Evolutionary conservation across 2,329 filamentous ascomycete genomes (phyloP).

Genomic region (Cladosporium sp.): DNA sequence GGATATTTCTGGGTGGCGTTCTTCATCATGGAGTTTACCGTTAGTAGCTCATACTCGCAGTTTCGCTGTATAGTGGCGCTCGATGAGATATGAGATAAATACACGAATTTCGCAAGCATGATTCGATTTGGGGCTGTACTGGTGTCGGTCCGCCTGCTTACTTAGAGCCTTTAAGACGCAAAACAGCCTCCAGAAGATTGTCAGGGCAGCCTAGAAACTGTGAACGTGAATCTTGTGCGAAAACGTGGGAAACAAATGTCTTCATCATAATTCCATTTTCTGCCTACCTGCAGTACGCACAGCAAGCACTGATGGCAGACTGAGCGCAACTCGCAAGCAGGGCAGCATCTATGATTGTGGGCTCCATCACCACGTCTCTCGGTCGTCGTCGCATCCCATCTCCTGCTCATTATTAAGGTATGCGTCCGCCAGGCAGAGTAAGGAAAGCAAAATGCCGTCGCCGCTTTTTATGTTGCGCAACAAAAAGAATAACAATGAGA

Average conservation of each 20-base stretch:
- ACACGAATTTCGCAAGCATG: too few species aligned
- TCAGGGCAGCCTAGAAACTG: too few species aligned
- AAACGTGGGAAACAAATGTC: not conserved
- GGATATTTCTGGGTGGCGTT: constrained; percentile 6
- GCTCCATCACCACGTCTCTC: not conserved
- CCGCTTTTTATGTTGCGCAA: constrained; percentile 1
- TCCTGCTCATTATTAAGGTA: constrained; percentile 7
- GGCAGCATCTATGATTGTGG: not conserved
- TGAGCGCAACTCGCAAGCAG: not conserved
- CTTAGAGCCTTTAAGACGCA: too few species aligned
- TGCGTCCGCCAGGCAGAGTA: not conserved
- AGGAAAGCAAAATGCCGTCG: not conserved
- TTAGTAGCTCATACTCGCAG: not conserved
- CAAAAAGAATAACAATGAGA: not conserved
- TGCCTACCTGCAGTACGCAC: not conserved
- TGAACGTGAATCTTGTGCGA: too few species aligned
- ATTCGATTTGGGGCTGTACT: too few species aligned
- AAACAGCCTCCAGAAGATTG: too few species aligned
- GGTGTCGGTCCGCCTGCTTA: too few species aligned
- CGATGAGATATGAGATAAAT: not conserved
- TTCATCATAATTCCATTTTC: not conserved
- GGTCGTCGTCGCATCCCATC: not conserved
- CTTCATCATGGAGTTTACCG: constrained; percentile 1
- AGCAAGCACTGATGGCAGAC: not conserved
- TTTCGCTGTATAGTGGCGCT: not conserved